These are phyloP conservation scores for Luffa acutangula DNA, from an alignment of 306 rosid species.

Conservation along the genomic window DNA sequence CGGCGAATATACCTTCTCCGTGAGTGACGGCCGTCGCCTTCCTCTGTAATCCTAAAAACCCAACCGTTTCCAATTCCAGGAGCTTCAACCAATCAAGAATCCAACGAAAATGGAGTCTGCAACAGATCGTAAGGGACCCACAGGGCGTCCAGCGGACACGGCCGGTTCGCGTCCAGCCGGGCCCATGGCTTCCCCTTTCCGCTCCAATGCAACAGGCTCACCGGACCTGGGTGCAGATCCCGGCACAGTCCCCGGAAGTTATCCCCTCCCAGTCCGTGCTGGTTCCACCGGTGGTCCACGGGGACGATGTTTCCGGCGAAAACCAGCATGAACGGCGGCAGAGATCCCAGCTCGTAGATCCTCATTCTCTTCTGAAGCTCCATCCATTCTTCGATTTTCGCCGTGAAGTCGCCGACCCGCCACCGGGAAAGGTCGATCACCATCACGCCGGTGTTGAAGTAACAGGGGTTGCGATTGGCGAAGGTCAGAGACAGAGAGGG, in stretches of 20 bases:
- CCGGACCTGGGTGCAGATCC: conserved; percentile 80
- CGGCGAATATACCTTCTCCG: not conserved
- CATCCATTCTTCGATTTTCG: conserved; percentile 83
- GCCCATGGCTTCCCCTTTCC: conserved; percentile 97
- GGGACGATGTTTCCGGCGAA: conserved; percentile 64
- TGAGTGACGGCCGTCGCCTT: not conserved
- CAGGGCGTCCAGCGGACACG: conserved; percentile 80
- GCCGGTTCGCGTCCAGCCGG: conserved; percentile 69
- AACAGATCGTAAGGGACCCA: conserved; percentile 92
- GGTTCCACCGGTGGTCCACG: conserved; percentile 85
- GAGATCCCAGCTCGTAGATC: conserved; percentile 67
- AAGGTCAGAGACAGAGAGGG: conserved; percentile 60
- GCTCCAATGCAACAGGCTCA: conserved; percentile 88
- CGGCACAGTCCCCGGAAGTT: conserved; percentile 71
- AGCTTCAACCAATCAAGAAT: conserved; percentile 26
- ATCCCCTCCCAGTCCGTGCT: conserved; percentile 81
- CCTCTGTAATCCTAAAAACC: not conserved
- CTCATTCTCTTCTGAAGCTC: conserved; percentile 70
- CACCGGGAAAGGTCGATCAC: conserved; percentile 68
- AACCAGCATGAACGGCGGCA: conserved; percentile 72
- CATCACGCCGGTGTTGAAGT: conserved; percentile 93
- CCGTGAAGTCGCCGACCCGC: conserved; percentile 52
- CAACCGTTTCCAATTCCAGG: not conserved
- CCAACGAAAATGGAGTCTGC: conserved; percentile 61
- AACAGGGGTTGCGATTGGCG: conserved; percentile 45